Evolutionary conservation across 1,284 basidiomycete genomes (phyloP), one percentile per base, ranked within the genome.

Genomic region (Trichosporon coremiiforme): DNA sequence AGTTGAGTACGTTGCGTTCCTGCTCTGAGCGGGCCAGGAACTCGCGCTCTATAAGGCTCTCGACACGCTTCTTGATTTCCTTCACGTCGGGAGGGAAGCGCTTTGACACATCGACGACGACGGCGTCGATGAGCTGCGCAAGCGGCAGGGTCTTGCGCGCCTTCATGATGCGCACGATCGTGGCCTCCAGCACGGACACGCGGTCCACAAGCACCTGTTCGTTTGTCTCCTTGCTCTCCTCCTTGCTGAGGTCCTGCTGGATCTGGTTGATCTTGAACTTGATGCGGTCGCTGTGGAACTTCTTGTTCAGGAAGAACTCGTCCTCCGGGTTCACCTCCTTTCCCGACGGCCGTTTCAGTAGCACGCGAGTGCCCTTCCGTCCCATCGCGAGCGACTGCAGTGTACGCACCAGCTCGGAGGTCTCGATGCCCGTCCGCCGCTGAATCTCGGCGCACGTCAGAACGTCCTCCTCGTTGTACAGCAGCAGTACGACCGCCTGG

Each of bases 201-300:
- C 96, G 89, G 82, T 98, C 94, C 45, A 90, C 88, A 71, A 95
- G 90, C 55, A 98, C 94, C 53, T 90, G 88, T 17, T 87, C 87
- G 77, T 94, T 92, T 8, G 94, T 96, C 73, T 89, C 88, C 74
- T 88, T 88, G 31, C 91, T 89, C 84, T 98, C 96, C 80, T 98
- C 95, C 87, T 92, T 94, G 72, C 1, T 67, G 15, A 95, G 91
- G 79, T 95, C 94, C 63, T 91, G 91, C 83, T 98, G 96, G 73
- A 99, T 97, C 66, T 95, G 93, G 79, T 96, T 98, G 85, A 99
- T 96, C 81, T 93, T 92, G 64, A 99, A 89, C 76, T 90, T 91
- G 65, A 89, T 85, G 29, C 89, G 87, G 8, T 90, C 87, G 78
- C 96, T 92, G 55, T 89, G 89, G 82, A 98, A 97, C 17, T 88